A percentile compares a stretch with the other conserved stretches of the same genome.
These are phyloP conservation scores for Parascedosporium putredinis DNA, from an alignment of 2,329 filamentous ascomycete genomes.

Conservation along the genomic window DNA sequence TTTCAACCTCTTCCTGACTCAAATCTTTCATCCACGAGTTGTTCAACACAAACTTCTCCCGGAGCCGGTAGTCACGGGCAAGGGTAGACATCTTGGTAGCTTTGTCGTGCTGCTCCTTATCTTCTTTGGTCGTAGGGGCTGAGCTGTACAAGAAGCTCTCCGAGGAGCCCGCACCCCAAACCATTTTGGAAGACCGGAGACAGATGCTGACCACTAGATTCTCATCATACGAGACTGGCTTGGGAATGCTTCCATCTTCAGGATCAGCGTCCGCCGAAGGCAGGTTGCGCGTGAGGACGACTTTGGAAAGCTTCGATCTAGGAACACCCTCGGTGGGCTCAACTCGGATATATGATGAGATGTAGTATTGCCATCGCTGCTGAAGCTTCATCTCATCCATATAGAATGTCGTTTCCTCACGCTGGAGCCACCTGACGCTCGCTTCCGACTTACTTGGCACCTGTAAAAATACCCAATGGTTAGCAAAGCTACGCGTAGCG, in stretches of 20 bases:
- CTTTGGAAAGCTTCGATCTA: constrained; percentile 53
- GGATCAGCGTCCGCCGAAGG: constrained; percentile 51
- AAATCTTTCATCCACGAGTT: constrained; percentile 70
- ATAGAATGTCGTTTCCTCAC: constrained; percentile 69
- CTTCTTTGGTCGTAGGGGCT: constrained; percentile 56
- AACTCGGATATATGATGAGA: constrained; percentile 79
- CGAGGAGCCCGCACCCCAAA: constrained; percentile 60
- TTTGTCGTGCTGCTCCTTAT: constrained; percentile 38
- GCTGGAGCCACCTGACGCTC: constrained; percentile 59
- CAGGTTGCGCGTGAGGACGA: constrained; percentile 62
- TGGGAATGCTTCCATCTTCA: constrained; percentile 52
- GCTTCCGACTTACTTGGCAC: constrained; percentile 59
- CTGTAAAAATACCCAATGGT: constrained; percentile 24
- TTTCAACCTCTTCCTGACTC: constrained; percentile 65
- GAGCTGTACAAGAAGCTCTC: constrained; percentile 67
- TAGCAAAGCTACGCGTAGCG: not conserved
- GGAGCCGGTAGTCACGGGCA: constrained; percentile 59
- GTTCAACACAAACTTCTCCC: constrained; percentile 75
- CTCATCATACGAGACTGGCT: constrained; percentile 53
- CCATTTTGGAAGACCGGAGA: constrained; percentile 66
- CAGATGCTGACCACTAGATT: constrained; percentile 64
- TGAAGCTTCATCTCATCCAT: constrained; percentile 78
- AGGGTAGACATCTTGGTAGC: constrained; percentile 43
- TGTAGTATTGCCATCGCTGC: constrained; percentile 88
- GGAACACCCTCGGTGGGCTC: constrained; percentile 77